These are phyloP conservation scores for Termitomyces sp. DNA, from an alignment of 768 basidiomycete species.

Conservation along the genomic window DNA sequence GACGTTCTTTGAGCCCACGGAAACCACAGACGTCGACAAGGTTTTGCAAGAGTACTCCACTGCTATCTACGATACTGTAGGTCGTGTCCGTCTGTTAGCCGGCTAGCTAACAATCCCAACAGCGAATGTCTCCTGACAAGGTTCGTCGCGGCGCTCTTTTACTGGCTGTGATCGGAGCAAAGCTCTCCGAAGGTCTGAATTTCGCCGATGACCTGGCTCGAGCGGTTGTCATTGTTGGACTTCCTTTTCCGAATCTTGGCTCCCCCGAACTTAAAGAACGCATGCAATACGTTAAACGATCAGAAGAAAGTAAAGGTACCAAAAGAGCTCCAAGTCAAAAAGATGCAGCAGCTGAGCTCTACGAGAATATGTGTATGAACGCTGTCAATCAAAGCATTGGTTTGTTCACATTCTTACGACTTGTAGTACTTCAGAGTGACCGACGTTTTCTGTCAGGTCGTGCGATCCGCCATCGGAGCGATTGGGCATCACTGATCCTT, in stretches of 20 bases:
- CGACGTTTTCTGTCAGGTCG: slow-evolving; percentile 52
- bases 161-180: slow-evolving; percentile 94
- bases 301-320: slow-evolving; percentile 43
- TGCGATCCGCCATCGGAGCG: slow-evolving; percentile 86
- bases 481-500: slow-evolving; percentile 90
- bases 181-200: slow-evolving; percentile 90
- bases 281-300: slow-evolving; percentile 79
- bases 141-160: slow-evolving; percentile 69
- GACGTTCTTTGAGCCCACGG: slow-evolving; percentile 90
- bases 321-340: slow-evolving; percentile 36
- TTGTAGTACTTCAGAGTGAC: background rate
- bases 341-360: slow-evolving; percentile 79
- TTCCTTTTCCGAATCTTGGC: slow-evolving; percentile 92
- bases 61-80: slow-evolving; percentile 31
- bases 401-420: slow-evolving; percentile 29
- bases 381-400: slow-evolving; percentile 98
- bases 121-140: slow-evolving; percentile 23
- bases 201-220: slow-evolving; percentile 81
- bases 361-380: slow-evolving; percentile 89
- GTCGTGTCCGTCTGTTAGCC: background rate
- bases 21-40: slow-evolving; percentile 65
- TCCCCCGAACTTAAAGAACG: slow-evolving; percentile 90
- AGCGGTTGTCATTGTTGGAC: slow-evolving; percentile 81
- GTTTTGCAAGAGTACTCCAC: slow-evolving; percentile 71
- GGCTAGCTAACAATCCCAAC: background rate